Evolutionary conservation across 257 asterid species (phyloP).

Genomic region (Paraleonurus japonicus): DNA sequence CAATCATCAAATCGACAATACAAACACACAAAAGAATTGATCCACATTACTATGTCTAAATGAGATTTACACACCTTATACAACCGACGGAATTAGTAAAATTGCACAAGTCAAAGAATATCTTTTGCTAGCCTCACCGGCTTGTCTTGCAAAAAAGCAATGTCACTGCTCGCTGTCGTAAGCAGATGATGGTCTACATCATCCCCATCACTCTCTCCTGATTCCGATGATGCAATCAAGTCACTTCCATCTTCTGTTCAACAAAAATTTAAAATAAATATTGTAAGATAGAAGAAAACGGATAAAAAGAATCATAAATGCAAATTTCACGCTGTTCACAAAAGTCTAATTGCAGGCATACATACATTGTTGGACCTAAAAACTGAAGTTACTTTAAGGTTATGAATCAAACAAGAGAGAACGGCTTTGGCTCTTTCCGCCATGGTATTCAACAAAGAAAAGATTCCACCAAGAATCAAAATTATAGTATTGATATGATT

Average conservation of each 20-base stretch:
- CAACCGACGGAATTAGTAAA: slow-evolving; percentile 29
- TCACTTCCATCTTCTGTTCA: slow-evolving; percentile 54
- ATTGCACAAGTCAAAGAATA: slow-evolving; percentile 36
- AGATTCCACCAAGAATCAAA: background rate
- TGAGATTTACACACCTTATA: slow-evolving; percentile 30
- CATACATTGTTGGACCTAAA: background rate
- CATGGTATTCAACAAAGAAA: background rate
- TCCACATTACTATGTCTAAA: slow-evolving; percentile 15
- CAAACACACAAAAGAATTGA: slow-evolving; percentile 21
- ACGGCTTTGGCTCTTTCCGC: background rate
- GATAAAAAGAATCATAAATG: background rate
- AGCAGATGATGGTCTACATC: slow-evolving; percentile 68
- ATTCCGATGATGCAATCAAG: slow-evolving; percentile 41
- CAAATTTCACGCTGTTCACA: background rate
- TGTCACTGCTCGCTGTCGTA: slow-evolving; percentile 53
- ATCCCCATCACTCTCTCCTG: slow-evolving; percentile 59
- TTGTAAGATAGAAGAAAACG: background rate
- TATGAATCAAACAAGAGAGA: too few relatives aligned
- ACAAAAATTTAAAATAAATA: background rate
- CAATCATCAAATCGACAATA: background rate
- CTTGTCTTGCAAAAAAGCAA: slow-evolving; percentile 74
- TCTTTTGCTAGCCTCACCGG: slow-evolving; percentile 79
- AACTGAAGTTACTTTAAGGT: background rate
- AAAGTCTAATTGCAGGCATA: background rate
- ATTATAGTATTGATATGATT: background rate